These are phyloP conservation scores for Leucosporidium scottii DNA, from an alignment of 768 basidiomycete genomes.

Conservation along the genomic window DNA sequence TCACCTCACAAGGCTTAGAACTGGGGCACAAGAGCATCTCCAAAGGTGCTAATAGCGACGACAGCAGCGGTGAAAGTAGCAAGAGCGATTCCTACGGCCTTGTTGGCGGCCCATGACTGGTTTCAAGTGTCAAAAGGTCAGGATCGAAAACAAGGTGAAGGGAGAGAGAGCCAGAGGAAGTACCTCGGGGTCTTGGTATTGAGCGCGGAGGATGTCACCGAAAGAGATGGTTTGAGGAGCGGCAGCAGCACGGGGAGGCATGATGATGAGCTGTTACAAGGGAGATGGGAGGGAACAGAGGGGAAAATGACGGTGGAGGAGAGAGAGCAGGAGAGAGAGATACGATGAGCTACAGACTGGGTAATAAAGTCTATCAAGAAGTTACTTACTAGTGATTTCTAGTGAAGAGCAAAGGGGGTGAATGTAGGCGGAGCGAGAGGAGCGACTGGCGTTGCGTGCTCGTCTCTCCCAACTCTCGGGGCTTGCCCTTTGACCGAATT, in stretches of 20 bases:
- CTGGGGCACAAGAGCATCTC: too few relatives aligned
- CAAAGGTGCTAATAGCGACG: too few relatives aligned
- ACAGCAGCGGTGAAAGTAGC: too few relatives aligned
- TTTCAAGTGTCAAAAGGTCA: too few relatives aligned
- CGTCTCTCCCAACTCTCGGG: background rate
- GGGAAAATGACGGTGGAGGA: background rate
- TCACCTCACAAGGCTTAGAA: too few relatives aligned
- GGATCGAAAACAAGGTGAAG: too few relatives aligned
- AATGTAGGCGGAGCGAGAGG: background rate
- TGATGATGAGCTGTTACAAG: background rate
- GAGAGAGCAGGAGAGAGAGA: background rate
- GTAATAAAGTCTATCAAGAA: background rate
- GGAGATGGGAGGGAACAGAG: too few relatives aligned
- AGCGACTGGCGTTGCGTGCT: background rate
- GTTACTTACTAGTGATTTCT: background rate
- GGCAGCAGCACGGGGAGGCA: background rate
- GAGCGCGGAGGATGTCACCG: background rate
- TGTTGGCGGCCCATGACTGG: too few relatives aligned
- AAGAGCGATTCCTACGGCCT: too few relatives aligned
- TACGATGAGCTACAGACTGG: background rate
- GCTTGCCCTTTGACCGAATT: too few relatives aligned
- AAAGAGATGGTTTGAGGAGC: background rate
- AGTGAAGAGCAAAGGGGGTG: background rate
- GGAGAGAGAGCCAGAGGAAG: background rate
- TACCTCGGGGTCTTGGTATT: background rate